Percentiles rank a stretch among this genome's conserved stretches.
These are phyloP conservation scores for Sarocladium oryzae DNA, from an alignment of 2,329 filamentous ascomycete species.

Conservation along the genomic window DNA sequence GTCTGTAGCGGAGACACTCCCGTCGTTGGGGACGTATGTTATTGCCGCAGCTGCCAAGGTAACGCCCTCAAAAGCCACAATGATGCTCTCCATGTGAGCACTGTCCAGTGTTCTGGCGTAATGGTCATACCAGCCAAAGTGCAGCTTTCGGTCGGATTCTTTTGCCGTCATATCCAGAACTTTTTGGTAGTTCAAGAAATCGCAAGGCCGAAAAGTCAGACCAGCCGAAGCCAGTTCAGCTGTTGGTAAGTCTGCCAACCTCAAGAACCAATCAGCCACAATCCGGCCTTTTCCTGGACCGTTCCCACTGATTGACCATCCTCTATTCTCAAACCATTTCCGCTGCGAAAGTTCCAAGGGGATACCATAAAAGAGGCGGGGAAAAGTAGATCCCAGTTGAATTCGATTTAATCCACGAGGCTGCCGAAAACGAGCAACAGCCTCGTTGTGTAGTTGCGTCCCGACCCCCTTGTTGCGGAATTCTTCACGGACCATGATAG, in stretches of 20 bases:
- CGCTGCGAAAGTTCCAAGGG: slow-evolving; percentile 34
- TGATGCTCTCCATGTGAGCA: slow-evolving; percentile 42
- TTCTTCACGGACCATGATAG: slow-evolving; percentile 43
- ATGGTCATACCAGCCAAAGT: slow-evolving; percentile 54
- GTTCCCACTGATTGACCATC: slow-evolving; percentile 43
- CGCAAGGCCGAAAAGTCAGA: slow-evolving; percentile 38
- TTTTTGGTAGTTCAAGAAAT: slow-evolving; percentile 35
- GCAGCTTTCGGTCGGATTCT: slow-evolving; percentile 38
- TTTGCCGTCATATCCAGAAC: slow-evolving; percentile 45
- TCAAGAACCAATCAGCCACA: slow-evolving; percentile 48
- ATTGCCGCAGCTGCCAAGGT: slow-evolving; percentile 47
- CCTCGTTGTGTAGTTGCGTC: slow-evolving; percentile 44
- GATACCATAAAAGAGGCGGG: slow-evolving; percentile 49
- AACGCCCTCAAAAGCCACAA: slow-evolving; percentile 44
- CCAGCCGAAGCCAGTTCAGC: slow-evolving; percentile 32
- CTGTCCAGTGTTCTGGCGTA: slow-evolving; percentile 45
- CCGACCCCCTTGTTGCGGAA: slow-evolving; percentile 46
- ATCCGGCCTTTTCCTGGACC: slow-evolving; percentile 41
- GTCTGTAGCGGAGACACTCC: slow-evolving; percentile 40
- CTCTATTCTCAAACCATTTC: slow-evolving; percentile 48
- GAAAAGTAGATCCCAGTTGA: slow-evolving; percentile 53
- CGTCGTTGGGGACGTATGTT: slow-evolving; percentile 42
- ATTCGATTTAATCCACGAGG: slow-evolving; percentile 47
- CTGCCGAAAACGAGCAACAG: slow-evolving; percentile 39
- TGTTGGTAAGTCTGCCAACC: slow-evolving; percentile 42